Base-by-base conservation (phyloP, 495 filamentous ascomycete genomes). In the Jackrogersella minutella region DNA sequence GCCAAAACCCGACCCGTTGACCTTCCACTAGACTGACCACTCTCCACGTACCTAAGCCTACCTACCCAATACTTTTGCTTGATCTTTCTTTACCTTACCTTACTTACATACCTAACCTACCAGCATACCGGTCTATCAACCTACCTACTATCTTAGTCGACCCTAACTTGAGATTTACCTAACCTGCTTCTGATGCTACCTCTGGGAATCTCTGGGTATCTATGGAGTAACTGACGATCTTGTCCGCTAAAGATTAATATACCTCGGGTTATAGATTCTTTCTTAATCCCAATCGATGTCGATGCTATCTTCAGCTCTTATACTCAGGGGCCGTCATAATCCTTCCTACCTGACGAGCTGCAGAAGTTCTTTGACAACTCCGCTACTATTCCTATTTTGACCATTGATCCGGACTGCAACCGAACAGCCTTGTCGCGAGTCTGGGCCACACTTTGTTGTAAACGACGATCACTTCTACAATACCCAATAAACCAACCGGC, bases 381-480 rank as follows among this genome's bases (percentile, higher is more conserved):
- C 62, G 51, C 67, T 66, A 46, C 61, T 55, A 62, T 66, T 66
- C 67, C 67, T 51, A 17, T 52, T 62, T 70, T 47, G 57, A 70
- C 57, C 49, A 58, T 58, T 70, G 62, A 66, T 30, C 67, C 51
- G 58, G 51, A 26, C 54, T 66, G 62, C 47, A 62, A 43, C 57
- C 62, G 40, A 66, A 50, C 44, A 66, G 56, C 67, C 62, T 70
- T 62, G 56, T 55, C 62, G 51, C 57, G 28, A 58, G 28, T 47
- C 46, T 51, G 56, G 51, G 50, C 37, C 47, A 49, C 56, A 58
- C 37, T 56, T 55, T 26, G 34, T 58, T 53, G 33, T 55, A 64
- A n/a, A 64, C 66, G 66, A 51, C 66, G 47, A 69, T 69, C 60
- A 24, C 40, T 69, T 44, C 60, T 60, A 14, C 34, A 33, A 51